Percentiles rank a stretch among this genome's conserved stretches.
Conservation (phyloP, 805 yeast genomes). For the Wickerhamiella sergipiensis region DNA sequence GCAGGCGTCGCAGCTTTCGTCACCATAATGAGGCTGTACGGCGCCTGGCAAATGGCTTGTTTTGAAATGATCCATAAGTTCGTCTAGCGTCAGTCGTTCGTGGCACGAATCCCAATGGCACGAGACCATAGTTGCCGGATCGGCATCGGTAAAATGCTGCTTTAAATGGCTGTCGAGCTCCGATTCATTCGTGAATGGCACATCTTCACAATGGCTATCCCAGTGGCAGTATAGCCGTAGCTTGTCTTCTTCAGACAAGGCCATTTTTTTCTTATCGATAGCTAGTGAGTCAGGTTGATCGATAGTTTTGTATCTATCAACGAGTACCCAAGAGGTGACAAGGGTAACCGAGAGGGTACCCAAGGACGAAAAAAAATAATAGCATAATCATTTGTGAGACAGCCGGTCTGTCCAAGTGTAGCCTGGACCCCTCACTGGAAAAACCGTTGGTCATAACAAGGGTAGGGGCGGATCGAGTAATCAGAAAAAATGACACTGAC, state of each 20-base stretch:
- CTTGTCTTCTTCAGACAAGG: not conserved
- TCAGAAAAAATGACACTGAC: too few species aligned
- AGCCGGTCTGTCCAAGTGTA: too few species aligned
- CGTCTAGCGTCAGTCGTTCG: conserved; percentile 18
- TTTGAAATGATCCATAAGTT: conserved; percentile 17
- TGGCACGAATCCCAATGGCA: conserved; percentile 31
- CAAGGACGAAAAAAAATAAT: not conserved
- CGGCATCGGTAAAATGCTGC: conserved; percentile 10
- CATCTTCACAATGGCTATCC: conserved; percentile 23
- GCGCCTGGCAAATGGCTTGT: conserved; percentile 19
- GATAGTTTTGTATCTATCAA: not conserved
- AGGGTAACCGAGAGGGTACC: conserved; percentile 5
- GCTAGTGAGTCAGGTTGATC: not conserved
- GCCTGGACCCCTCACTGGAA: too few species aligned
- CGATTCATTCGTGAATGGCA: conserved; percentile 16
- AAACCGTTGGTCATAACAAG: too few species aligned
- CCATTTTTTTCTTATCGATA: not conserved
- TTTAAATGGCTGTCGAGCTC: conserved; percentile 22
- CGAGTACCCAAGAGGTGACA: not conserved
- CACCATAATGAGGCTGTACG: conserved; percentile 15
- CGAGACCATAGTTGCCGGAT: conserved; percentile 10
- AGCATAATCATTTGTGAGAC: too few species aligned
- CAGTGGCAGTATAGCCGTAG: conserved; percentile 23
- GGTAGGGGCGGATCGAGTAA: too few species aligned
- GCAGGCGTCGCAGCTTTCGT: not conserved